phyloP scores from a whole-genome alignment of 2,329 filamentous ascomycete species.

The Claviceps maximensis region DNA sequence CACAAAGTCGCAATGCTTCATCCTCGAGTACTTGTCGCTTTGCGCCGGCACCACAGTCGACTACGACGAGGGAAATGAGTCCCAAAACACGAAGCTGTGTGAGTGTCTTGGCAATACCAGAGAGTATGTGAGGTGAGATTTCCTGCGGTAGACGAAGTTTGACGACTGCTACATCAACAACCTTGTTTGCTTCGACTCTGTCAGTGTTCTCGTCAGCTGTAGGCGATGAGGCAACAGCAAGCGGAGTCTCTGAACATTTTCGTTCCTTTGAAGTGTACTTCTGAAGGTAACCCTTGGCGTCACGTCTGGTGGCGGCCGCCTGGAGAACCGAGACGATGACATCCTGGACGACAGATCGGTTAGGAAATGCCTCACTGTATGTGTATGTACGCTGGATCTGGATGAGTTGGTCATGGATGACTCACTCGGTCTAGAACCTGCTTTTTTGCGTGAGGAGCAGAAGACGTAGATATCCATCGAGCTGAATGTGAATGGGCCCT shows the following conservation, averaged over 20 bases:
- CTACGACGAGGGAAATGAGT: conserved; percentile 66
- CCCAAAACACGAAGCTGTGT: conserved; percentile 74
- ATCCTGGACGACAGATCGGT: conserved; percentile 40
- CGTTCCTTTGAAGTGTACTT: conserved; percentile 47
- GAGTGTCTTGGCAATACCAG: conserved; percentile 70
- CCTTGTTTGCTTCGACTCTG: conserved; percentile 4
- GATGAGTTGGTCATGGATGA: neutral
- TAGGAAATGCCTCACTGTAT: neutral
- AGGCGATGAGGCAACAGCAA: neutral
- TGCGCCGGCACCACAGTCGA: conserved; percentile 50
- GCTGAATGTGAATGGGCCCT: neutral
- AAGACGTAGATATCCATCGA: conserved; percentile 18
- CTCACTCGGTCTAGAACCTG: conserved; percentile 20
- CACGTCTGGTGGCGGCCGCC: conserved; percentile 81
- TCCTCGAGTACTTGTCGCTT: conserved; percentile 31
- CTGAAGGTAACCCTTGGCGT: conserved; percentile 82
- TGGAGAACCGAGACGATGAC: conserved; percentile 78
- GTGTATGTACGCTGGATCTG: too few relatives aligned
- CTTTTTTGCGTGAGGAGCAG: conserved; percentile 18
- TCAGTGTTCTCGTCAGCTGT: neutral
- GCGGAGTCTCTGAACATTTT: conserved; percentile 2
- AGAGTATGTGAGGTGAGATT: conserved; percentile 54
- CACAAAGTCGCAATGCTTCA: conserved; percentile 62
- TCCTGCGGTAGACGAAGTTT: conserved; percentile 66
- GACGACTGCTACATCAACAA: conserved; percentile 61